Evolutionary conservation across 176 grass and related monocot genomes (phyloP), one percentile per base, ranked within the genome.

Genomic region (Rhynchospora tenuis): DNA sequence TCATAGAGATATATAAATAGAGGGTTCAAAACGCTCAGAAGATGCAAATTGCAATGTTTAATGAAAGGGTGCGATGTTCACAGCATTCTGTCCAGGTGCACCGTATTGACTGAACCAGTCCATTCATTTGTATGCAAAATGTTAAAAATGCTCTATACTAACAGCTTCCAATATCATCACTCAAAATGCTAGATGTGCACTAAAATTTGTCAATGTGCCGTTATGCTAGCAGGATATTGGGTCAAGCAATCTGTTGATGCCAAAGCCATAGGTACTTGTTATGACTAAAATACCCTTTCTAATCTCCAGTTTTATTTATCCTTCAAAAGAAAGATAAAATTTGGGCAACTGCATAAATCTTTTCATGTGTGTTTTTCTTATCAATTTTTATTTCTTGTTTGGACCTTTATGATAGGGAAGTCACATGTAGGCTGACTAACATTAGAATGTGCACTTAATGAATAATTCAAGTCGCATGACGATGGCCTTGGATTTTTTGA

Each of bases 81-180:
- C n/a, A n/a, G n/a, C n/a, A n/a, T n/a, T n/a, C n/a, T n/a, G n/a
- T n/a, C n/a, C n/a, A n/a, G n/a, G n/a, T n/a, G n/a, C n/a, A n/a
- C n/a, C n/a, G n/a, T n/a, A n/a, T n/a, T n/a, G n/a, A n/a, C n/a
- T n/a, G n/a, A n/a, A n/a, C n/a, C n/a, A n/a, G n/a, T n/a, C n/a
- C n/a, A n/a, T n/a, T n/a, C n/a, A n/a, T n/a, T n/a, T n/a, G n/a
- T n/a, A n/a, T n/a, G n/a, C n/a, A n/a, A n/a, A n/a, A n/a, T n/a
- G n/a, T n/a, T n/a, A n/a, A n/a, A n/a, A n/a, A n/a, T n/a, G n/a
- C n/a, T n/a, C n/a, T n/a, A n/a, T n/a, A n/a, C n/a, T 77, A 56
- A 29, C 89, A 98, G 96, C 93, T 98, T 85, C 91, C 96, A 81
- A 93, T 93, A 83, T 94, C 94, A 92, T 98, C 96, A 29, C n/a